phyloP scores from a whole-genome alignment of 495 filamentous ascomycete genomes.

The Filosporella fistucella region DNA sequence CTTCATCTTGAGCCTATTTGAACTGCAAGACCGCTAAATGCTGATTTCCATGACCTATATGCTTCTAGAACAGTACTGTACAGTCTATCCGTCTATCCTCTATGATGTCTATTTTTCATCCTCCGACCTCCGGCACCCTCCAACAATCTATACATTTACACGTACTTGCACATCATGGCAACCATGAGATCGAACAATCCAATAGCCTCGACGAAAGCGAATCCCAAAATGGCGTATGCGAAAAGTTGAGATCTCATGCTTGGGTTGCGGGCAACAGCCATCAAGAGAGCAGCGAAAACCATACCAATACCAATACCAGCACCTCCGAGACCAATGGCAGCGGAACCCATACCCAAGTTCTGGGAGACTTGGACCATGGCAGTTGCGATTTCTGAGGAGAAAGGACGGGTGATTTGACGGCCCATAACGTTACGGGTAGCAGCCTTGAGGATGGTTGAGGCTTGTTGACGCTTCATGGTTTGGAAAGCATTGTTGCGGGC shows the following conservation, averaged over 20 bases:
- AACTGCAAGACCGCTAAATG: conserved; percentile 10
- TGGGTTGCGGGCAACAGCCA: conserved; percentile 83
- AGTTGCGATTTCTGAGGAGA: conserved; percentile 76
- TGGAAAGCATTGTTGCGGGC: conserved; percentile 40
- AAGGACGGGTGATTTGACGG: conserved; percentile 58
- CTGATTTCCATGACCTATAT: conserved; percentile 10
- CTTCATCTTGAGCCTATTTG: not conserved
- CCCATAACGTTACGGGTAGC: conserved; percentile 62
- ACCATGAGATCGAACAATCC: conserved; percentile 93
- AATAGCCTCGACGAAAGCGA: conserved; percentile 91
- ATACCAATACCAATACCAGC: conserved; percentile 91
- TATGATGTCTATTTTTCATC: conserved; percentile 6
- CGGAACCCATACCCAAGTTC: conserved; percentile 81
- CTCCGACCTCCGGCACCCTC: not conserved
- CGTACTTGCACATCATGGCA: conserved; percentile 81
- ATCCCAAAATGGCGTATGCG: conserved; percentile 90
- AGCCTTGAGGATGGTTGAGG: conserved; percentile 57
- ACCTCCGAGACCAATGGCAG: conserved; percentile 85
- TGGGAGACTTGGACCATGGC: conserved; percentile 85
- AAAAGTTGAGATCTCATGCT: conserved; percentile 87
- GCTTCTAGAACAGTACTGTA: conserved; percentile 18
- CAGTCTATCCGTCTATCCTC: conserved; percentile 10
- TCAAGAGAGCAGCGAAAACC: conserved; percentile 82
- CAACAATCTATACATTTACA: conserved; percentile 25
- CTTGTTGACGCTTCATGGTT: conserved; percentile 66